phyloP scores from a whole-genome alignment of 1,284 basidiomycete species.

The Tilletia setariae region DNA sequence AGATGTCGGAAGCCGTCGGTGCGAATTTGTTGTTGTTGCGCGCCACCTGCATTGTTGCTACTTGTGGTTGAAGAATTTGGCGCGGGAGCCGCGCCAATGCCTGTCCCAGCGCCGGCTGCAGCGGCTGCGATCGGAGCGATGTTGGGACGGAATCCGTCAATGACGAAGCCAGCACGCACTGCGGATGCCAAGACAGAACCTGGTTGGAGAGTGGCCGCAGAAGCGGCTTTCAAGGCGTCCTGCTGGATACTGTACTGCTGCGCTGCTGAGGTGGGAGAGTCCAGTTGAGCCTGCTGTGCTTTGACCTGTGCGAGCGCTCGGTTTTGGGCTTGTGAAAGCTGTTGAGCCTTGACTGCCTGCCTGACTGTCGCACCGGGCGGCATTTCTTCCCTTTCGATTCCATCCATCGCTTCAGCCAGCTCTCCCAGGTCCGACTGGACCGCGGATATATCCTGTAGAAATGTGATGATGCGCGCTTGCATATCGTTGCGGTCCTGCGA shows the following conservation, averaged over 20 bases:
- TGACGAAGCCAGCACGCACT: slow-evolving; percentile 43
- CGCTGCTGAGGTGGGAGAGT: not conserved
- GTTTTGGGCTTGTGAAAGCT: slow-evolving; percentile 14
- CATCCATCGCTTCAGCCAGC: slow-evolving; percentile 33
- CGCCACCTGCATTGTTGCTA: slow-evolving; percentile 14
- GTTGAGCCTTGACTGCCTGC: not conserved
- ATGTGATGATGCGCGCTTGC: slow-evolving; percentile 38
- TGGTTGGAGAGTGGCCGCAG: not conserved
- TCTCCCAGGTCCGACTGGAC: slow-evolving; percentile 52
- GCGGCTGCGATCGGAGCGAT: slow-evolving; percentile 62
- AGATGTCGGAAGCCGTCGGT: slow-evolving; percentile 81
- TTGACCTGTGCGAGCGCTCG: not conserved
- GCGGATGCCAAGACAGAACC: not conserved
- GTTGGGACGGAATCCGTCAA: slow-evolving; percentile 4
- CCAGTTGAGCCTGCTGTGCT: not conserved
- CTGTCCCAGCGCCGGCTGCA: slow-evolving; percentile 70
- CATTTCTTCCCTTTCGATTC: slow-evolving; percentile 28
- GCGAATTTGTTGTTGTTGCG: slow-evolving; percentile 35
- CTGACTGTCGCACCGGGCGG: not conserved
- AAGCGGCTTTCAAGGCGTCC: not conserved
- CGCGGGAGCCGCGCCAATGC: slow-evolving; percentile 68
- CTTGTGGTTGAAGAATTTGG: slow-evolving; percentile 28
- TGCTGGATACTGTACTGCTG: not conserved
- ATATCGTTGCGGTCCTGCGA: slow-evolving; percentile 51
- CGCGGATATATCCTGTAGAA: slow-evolving; percentile 49